phyloP scores from a whole-genome alignment of 1,284 basidiomycete genomes.

The Ustilago shanxiensis region DNA sequence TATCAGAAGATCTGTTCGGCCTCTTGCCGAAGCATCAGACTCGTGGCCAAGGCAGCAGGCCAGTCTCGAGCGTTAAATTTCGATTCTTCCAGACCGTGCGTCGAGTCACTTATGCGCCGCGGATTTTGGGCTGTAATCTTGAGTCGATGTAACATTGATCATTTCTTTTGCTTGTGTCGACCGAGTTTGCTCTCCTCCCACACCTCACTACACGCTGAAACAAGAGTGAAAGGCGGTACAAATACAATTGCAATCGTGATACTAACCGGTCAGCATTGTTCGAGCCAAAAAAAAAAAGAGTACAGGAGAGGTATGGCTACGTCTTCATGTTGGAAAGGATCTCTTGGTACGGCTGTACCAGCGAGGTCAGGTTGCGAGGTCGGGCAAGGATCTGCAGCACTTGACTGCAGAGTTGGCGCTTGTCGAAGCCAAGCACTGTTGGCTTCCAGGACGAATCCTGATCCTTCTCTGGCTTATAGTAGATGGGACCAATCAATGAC shows the following conservation, averaged over 20 bases:
- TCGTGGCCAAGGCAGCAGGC: neutral
- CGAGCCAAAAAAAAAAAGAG: neutral
- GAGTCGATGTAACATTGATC: neutral
- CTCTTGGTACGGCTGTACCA: slow-evolving; percentile 53
- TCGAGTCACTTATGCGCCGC: slow-evolving; percentile 14
- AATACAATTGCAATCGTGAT: neutral
- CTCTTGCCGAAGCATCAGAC: neutral
- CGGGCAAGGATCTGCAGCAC: slow-evolving; percentile 53
- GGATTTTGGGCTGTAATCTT: neutral
- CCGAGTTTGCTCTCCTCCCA: too few relatives aligned
- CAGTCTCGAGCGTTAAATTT: slow-evolving; percentile 7
- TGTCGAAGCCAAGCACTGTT: slow-evolving; percentile 46
- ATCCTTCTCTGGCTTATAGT: slow-evolving; percentile 56
- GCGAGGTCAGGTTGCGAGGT: slow-evolving; percentile 43
- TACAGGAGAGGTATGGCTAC: neutral
- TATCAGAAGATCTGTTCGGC: slow-evolving; percentile 3
- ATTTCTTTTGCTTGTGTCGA: too few relatives aligned
- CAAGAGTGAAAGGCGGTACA: neutral
- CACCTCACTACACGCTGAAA: neutral
- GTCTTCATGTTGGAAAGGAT: slow-evolving; percentile 46
- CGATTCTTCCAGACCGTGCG: slow-evolving; percentile 15
- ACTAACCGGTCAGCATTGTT: neutral
- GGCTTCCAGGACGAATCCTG: slow-evolving; percentile 41
- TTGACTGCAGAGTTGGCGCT: slow-evolving; percentile 44
- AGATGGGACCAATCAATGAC: slow-evolving; percentile 65